Conservation (phyloP, 495 filamentous ascomycete genomes). For the Pseudomonodictys pantanalensis region DNA sequence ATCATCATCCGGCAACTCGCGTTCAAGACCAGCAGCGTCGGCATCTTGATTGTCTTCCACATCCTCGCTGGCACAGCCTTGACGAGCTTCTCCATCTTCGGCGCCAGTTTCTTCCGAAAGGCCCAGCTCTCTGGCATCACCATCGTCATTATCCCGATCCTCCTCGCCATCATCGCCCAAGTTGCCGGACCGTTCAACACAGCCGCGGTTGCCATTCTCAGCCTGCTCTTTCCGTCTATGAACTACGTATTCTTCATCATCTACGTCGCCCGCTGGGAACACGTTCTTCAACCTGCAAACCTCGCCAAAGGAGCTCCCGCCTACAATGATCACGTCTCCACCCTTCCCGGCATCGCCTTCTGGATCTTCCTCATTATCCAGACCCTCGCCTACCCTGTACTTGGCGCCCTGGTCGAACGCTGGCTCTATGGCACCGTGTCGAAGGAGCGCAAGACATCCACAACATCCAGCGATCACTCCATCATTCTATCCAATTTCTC, state of each 20-base stretch:
- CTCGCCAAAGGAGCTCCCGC: conserved; percentile 36
- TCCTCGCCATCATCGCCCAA: conserved; percentile 47
- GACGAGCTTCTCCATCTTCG: conserved; percentile 45
- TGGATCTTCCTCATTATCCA: conserved; percentile 72
- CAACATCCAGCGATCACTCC: conserved; percentile 24
- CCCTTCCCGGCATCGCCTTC: conserved; percentile 62
- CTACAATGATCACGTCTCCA: conserved; percentile 52
- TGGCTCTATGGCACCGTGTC: conserved; percentile 72
- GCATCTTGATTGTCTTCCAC: conserved; percentile 44
- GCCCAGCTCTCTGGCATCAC: conserved; percentile 50
- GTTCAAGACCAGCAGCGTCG: conserved; percentile 42
- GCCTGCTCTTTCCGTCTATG: conserved; percentile 42
- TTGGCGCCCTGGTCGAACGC: conserved; percentile 70
- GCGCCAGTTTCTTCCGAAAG: conserved; percentile 47
- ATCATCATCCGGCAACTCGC: conserved; percentile 41
- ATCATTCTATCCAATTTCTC: conserved; percentile 67
- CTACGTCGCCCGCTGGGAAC: conserved; percentile 40
- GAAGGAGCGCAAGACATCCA: conserved; percentile 52
- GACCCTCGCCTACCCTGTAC: conserved; percentile 66
- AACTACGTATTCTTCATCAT: conserved; percentile 45
- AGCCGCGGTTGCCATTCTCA: conserved; percentile 33
- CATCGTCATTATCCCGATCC: conserved; percentile 42
- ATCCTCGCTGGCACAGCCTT: conserved; percentile 44
- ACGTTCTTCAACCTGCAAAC: conserved; percentile 26
- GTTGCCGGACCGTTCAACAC: conserved; percentile 41